Evolutionary conservation across 2,329 filamentous ascomycete species (phyloP), one percentile per base, ranked within the genome.

Genomic region (Penicillium corylophilum): DNA sequence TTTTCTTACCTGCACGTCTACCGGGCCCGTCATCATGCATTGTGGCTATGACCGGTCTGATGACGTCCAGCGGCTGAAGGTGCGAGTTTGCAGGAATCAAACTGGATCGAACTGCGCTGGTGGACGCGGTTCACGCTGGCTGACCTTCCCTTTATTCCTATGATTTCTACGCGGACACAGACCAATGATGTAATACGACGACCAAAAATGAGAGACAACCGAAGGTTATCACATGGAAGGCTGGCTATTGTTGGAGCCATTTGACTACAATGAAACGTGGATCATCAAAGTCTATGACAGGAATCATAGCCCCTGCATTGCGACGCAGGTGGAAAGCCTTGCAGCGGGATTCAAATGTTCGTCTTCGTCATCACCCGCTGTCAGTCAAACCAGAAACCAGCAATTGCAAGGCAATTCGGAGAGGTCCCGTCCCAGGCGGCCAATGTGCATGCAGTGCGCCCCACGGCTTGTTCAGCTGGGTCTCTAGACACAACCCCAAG

Each of bases 341-440:
- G 53, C 54, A 48, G 45, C 52, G 39, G 33, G 50, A 51, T 54
- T 49, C 57, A 45, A 55, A 62, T 60, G 51, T 56, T 55, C 52
- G 39, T 23, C 46, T 56, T 55, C 54, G 36, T 23, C 46, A 48
- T 53, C 47, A 56, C 53, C 57, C 57, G 57, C 60, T 61, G 60
- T 61, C 56, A 61, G 35, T 52, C 44, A 45, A 51, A 48, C 47
- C 44, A 53, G 46, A 45, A 48, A 49, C 33, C 29, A 47, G 39
- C 46, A 51, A 48, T 50, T 55, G 31, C 43, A 48, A n/a, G n/a
- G n/a, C n/a, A n/a, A n/a, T n/a, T n/a, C n/a, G n/a, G n/a, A 43
- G 41, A 44, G 46, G 44, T 15, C 39, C 53, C 45, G 24, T 49
- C 16, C 29, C 41, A n/a, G 24, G 43, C 42, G 24, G 42, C 42